A percentile compares a stretch with the other conserved stretches of the same genome.
These are phyloP conservation scores for Adansonia gregorii DNA, from an alignment of 441 rosid genomes.

Conservation along the genomic window DNA sequence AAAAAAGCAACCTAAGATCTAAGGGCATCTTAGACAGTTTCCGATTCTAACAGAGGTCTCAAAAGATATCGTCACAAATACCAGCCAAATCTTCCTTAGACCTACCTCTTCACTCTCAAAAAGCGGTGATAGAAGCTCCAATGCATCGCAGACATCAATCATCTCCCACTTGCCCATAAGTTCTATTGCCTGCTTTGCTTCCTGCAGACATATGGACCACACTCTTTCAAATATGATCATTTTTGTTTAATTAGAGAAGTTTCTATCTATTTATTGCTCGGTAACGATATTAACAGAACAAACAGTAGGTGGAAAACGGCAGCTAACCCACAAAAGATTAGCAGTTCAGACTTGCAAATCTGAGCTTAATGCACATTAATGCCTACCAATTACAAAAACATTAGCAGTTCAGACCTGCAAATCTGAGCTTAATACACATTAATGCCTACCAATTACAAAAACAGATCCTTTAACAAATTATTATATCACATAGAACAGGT, in stretches of 20 bases:
- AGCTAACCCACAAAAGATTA: slow-evolving; percentile 21
- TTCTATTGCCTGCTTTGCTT: slow-evolving; percentile 94
- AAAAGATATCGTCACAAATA: slow-evolving; percentile 16
- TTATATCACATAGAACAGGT: not conserved
- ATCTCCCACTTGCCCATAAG: slow-evolving; percentile 94
- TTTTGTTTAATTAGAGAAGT: not conserved
- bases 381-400: not conserved
- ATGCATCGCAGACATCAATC: slow-evolving; percentile 93
- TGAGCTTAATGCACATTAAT: slow-evolving; percentile 1
- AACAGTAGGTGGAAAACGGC: slow-evolving; percentile 9
- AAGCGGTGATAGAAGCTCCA: slow-evolving; percentile 93
- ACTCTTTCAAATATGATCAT: slow-evolving; percentile 27
- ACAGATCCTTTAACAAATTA: not conserved
- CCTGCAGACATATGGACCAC: slow-evolving; percentile 59
- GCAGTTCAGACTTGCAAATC: not conserved
- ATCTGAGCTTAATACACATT: slow-evolving; percentile 4
- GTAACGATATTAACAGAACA: slow-evolving; percentile 8
- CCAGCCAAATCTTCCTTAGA: slow-evolving; percentile 20
- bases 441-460: not conserved
- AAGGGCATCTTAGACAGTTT: not conserved
- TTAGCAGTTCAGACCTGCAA: not conserved
- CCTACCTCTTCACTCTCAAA: slow-evolving; percentile 98
- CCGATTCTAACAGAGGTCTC: not conserved
- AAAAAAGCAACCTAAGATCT: not conserved
- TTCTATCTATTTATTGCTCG: slow-evolving; percentile 12